Evolutionary conservation across 148 eudicot genomes (phyloP).

Genomic region (Fagopyrum tataricum): DNA sequence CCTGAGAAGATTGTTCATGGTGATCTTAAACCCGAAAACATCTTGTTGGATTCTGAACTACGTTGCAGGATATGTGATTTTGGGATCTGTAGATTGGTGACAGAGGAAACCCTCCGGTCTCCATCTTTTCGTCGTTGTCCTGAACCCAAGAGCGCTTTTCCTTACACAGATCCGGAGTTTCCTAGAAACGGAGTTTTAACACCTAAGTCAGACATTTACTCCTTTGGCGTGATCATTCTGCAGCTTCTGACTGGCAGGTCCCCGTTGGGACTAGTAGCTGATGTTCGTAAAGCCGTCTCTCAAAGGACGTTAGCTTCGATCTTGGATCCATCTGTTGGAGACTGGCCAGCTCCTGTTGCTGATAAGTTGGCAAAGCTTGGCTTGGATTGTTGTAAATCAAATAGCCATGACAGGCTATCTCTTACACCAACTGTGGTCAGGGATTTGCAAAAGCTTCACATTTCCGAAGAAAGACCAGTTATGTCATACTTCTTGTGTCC

Average conservation of each 20-base stretch:
- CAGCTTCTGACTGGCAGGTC: constrained; percentile 63
- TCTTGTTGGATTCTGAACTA: constrained; percentile 54
- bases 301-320: constrained; percentile 43
- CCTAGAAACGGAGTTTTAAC: constrained; percentile 47
- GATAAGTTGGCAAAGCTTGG: constrained; percentile 51
- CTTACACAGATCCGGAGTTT: constrained; percentile 71
- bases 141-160: constrained; percentile 49
- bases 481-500: constrained; percentile 78
- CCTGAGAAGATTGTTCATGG: constrained; percentile 68
- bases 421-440: constrained; percentile 50
- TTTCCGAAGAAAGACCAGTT: constrained; percentile 46
- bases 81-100: constrained; percentile 44
- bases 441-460: constrained; percentile 63
- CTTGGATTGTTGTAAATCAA: constrained; percentile 61
- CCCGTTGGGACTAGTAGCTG: constrained; percentile 39
- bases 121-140: constrained; percentile 44
- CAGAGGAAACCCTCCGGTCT: constrained; percentile 38
- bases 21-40: constrained; percentile 56
- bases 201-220: constrained; percentile 65
- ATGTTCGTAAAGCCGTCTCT: constrained; percentile 52
- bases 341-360: constrained; percentile 57
- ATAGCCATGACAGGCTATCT: constrained; percentile 56
- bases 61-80: constrained; percentile 61
- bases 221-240: constrained; percentile 61
- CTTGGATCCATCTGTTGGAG: constrained; percentile 68